These are phyloP conservation scores for Ophiostoma angusticollis DNA, from an alignment of 2,329 filamentous ascomycete species.

Conservation along the genomic window DNA sequence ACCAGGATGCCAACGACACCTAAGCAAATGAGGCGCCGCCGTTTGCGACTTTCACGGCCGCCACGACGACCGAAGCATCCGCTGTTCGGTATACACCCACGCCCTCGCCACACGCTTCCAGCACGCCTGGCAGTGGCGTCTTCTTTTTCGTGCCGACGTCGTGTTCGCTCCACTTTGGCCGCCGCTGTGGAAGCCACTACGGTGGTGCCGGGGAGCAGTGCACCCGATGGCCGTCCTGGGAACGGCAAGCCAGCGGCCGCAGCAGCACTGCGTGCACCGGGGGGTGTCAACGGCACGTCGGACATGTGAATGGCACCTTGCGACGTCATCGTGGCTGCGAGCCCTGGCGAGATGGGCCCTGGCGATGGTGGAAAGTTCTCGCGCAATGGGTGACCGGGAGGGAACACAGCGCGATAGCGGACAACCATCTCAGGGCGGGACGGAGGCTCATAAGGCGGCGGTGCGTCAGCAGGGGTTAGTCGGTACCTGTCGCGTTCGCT, in stretches of 20 bases:
- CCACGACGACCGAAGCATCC: conserved; percentile 53
- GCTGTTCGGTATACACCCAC: conserved; percentile 47
- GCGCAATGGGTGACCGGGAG: conserved; percentile 37
- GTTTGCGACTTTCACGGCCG: conserved; percentile 51
- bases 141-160: conserved; percentile 51
- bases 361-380: conserved; percentile 43
- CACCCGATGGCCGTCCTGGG: conserved; percentile 31
- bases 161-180: conserved; percentile 36
- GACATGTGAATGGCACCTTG: conserved; percentile 48
- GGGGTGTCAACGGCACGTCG: conserved; percentile 42
- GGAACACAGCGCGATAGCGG: conserved; percentile 45
- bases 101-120: conserved; percentile 52
- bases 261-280: conserved; percentile 15
- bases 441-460: conserved; percentile 44
- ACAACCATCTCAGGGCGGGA: conserved; percentile 26
- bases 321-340: conserved; percentile 49
- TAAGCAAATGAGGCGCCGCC: conserved; percentile 44
- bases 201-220: conserved; percentile 26
- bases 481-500: conserved; percentile 21
- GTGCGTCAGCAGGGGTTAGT: conserved; percentile 25
- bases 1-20: conserved; percentile 38
- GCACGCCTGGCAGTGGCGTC: conserved; percentile 44
- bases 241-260: conserved; percentile 20
- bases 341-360: conserved; percentile 47
- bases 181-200: conserved; percentile 22